A percentile compares a stretch with the other conserved stretches of the same genome.
Conservation (phyloP, 1,139 yeast species). For the Pichia cactophila region DNA sequence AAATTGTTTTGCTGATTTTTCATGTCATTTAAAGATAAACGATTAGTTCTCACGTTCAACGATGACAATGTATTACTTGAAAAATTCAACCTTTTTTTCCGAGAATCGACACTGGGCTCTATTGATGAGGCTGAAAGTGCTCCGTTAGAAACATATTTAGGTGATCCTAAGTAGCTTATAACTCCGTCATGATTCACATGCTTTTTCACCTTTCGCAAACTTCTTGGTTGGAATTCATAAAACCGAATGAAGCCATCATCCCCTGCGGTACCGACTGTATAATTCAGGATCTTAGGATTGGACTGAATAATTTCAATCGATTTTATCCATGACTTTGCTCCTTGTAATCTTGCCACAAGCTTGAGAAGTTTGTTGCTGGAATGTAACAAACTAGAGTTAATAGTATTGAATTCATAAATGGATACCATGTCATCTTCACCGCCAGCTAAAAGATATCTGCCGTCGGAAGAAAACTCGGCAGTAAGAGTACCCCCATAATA, state of each 20-base stretch:
- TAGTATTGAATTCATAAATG: constrained; percentile 36
- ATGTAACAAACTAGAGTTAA: constrained; percentile 8
- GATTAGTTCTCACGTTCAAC: constrained; percentile 13
- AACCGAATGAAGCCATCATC: constrained; percentile 60
- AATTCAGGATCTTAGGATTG: constrained; percentile 28
- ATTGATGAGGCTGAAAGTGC: constrained; percentile 9
- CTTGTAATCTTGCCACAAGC: constrained; percentile 47
- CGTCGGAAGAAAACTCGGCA: constrained; percentile 57
- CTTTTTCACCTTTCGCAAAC: constrained; percentile 43
- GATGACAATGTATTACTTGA: constrained; percentile 4
- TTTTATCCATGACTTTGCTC: constrained; percentile 61
- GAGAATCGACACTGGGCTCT: constrained; percentile 5
- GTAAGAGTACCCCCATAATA: constrained; percentile 63
- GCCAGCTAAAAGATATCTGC: constrained; percentile 48
- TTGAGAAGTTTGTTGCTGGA: constrained; percentile 26
- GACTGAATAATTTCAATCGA: constrained; percentile 39
- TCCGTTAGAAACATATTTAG: constrained; percentile 7
- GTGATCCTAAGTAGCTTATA: constrained; percentile 2
- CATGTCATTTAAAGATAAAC: constrained; percentile 22
- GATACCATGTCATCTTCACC: constrained; percentile 57
- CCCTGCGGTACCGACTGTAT: constrained; percentile 60
- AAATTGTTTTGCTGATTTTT: constrained; percentile 22
- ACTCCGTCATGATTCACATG: constrained; percentile 2
- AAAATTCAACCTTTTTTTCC: not conserved
- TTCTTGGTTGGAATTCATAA: constrained; percentile 69